These are phyloP conservation scores for Diplodia seriata DNA, from an alignment of 2,329 filamentous ascomycete genomes.

Conservation along the genomic window DNA sequence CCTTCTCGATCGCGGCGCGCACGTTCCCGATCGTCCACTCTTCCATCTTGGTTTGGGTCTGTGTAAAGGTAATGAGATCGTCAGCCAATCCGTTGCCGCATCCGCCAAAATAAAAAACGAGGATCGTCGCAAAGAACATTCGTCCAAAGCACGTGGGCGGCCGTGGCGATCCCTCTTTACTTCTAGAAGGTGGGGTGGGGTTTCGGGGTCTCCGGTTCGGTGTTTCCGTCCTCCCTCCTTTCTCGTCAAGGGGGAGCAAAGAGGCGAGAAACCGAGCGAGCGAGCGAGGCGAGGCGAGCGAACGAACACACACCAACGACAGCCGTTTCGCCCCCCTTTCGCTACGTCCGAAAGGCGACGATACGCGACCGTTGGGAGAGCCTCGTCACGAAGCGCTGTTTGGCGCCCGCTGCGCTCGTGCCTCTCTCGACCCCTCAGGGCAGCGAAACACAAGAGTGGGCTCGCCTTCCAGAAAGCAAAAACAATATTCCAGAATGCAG, in stretches of 20 bases:
- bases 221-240: background rate
- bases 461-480: background rate
- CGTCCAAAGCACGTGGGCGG: background rate
- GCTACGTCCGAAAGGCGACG: background rate
- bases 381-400: background rate
- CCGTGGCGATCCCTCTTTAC: background rate
- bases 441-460: background rate
- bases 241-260: background rate
- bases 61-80: slow-evolving; percentile 6
- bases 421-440: background rate
- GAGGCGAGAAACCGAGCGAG: background rate
- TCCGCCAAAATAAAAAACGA: background rate
- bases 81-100: slow-evolving; percentile 9
- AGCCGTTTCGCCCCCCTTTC: background rate
- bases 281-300: slow-evolving; percentile 4
- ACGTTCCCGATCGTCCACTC: slow-evolving; percentile 77
- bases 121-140: background rate
- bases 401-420: background rate
- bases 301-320: too few species aligned
- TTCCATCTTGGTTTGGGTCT: slow-evolving; percentile 70
- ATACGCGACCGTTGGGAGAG: background rate
- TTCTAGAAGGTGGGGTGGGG: slow-evolving; percentile 1
- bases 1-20: slow-evolving; percentile 65
- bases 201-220: background rate
- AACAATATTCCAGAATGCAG: background rate